Percentiles rank a stretch among this genome's conserved stretches.
phyloP scores from a whole-genome alignment of 1,284 basidiomycete genomes.

The Cutaneotrichosporon spelunceum region DNA sequence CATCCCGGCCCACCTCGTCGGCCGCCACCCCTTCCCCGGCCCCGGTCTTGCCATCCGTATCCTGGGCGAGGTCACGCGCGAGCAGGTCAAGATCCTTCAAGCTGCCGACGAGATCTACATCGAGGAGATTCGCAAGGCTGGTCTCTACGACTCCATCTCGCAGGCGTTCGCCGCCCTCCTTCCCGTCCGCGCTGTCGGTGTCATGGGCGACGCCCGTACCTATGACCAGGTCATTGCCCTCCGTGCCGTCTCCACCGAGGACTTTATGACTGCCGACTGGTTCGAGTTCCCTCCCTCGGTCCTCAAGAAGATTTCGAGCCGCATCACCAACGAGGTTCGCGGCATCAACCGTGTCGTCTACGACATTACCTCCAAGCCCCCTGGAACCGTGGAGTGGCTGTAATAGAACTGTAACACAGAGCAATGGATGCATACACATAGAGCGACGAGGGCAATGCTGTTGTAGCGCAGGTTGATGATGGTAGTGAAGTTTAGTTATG shows the following conservation, averaged over 20 bases:
- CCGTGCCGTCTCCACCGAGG: slow-evolving; percentile 86
- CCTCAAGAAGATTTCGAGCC: slow-evolving; percentile 84
- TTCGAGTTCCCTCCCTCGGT: slow-evolving; percentile 93
- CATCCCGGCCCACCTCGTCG: slow-evolving; percentile 90
- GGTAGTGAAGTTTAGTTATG: not conserved
- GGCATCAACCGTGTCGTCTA: slow-evolving; percentile 93
- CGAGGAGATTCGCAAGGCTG: slow-evolving; percentile 91
- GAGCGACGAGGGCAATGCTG: not conserved
- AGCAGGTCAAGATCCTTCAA: slow-evolving; percentile 92
- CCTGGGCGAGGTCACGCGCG: slow-evolving; percentile 86
- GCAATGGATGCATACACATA: slow-evolving; percentile 13
- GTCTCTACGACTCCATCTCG: slow-evolving; percentile 88
- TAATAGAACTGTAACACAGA: slow-evolving; percentile 21
- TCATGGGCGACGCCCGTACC: slow-evolving; percentile 94
- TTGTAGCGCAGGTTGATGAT: not conserved
- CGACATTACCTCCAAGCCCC: slow-evolving; percentile 97
- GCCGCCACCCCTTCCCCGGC: slow-evolving; percentile 98
- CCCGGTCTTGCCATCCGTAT: slow-evolving; percentile 99
- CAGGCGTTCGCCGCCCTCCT: slow-evolving; percentile 97
- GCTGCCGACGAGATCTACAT: slow-evolving; percentile 95
- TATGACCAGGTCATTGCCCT: slow-evolving; percentile 92
- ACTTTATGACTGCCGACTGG: slow-evolving; percentile 98
- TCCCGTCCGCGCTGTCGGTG: slow-evolving; percentile 95
- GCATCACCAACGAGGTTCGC: slow-evolving; percentile 88
- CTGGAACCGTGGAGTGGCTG: slow-evolving; percentile 60